These are phyloP conservation scores for Ophiostoma piceae DNA, from an alignment of 2,329 filamentous ascomycete genomes.

Conservation along the genomic window DNA sequence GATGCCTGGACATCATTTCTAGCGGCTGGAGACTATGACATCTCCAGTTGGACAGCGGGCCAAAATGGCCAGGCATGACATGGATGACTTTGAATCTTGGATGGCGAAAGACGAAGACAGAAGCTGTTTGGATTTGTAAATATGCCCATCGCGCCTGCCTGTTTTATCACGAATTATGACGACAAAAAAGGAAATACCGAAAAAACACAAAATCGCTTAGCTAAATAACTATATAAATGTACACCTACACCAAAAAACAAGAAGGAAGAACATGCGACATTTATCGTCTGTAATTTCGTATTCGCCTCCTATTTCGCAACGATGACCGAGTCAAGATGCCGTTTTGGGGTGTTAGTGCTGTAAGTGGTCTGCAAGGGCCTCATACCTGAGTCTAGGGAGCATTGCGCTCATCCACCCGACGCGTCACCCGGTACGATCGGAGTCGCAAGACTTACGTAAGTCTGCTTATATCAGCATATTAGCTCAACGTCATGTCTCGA, in stretches of 20 bases:
- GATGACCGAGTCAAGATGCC: neutral
- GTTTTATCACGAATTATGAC: neutral
- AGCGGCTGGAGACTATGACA: neutral
- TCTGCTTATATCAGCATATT: neutral
- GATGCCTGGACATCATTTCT: neutral
- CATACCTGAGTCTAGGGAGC: neutral
- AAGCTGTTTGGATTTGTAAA: neutral
- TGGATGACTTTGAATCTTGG: neutral
- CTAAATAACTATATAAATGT: neutral
- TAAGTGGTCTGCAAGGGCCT: neutral
- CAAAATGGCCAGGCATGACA: neutral
- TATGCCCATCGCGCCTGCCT: neutral
- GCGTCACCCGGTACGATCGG: conserved; percentile 3
- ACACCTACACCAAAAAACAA: neutral
- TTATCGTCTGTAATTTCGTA: neutral
- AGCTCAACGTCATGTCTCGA: neutral
- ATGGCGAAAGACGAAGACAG: neutral
- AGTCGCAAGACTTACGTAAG: neutral
- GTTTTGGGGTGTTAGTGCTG: conserved; percentile 5
- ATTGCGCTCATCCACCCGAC: neutral
- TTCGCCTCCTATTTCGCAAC: neutral
- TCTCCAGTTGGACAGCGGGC: neutral
- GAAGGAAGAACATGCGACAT: neutral
- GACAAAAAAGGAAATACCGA: neutral
- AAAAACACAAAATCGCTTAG: neutral